phyloP scores from a whole-genome alignment of 2,329 filamentous ascomycete genomes.

The Trematosphaeria pertusa region DNA sequence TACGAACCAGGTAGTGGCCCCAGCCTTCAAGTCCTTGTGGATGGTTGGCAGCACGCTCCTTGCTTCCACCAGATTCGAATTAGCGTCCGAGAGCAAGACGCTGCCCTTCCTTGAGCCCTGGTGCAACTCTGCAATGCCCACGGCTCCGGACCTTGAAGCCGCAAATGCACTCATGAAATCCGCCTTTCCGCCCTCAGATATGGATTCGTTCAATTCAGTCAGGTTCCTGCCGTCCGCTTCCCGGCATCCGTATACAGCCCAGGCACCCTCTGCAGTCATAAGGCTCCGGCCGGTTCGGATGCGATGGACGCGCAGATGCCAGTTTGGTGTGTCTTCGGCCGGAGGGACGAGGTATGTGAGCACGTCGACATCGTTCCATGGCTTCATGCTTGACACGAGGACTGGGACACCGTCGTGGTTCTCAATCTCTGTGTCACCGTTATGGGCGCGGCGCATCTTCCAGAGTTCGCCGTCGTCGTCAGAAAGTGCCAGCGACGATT shows the following conservation, averaged over 20 bases:
- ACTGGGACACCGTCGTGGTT: conserved; percentile 62
- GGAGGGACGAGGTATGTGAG: conserved; percentile 72
- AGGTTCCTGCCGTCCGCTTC: conserved; percentile 65
- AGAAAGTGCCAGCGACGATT: conserved; percentile 76
- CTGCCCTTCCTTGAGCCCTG: conserved; percentile 60
- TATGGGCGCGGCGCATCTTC: conserved; percentile 75
- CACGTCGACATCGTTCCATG: conserved; percentile 72
- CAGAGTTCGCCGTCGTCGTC: conserved; percentile 80
- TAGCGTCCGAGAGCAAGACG: conserved; percentile 77
- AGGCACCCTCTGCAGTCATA: conserved; percentile 76
- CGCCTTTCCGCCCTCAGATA: conserved; percentile 49
- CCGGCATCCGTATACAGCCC: conserved; percentile 70
- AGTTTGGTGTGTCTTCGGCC: conserved; percentile 61
- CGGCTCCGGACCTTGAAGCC: conserved; percentile 58
- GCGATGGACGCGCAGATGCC: conserved; percentile 72
- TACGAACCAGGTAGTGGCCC: conserved; percentile 69
- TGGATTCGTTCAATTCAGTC: conserved; percentile 46
- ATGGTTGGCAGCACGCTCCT: conserved; percentile 75
- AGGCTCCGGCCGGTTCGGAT: conserved; percentile 67
- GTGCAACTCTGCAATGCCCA: conserved; percentile 58
- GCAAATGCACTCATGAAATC: conserved; percentile 49
- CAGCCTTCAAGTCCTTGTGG: conserved; percentile 65
- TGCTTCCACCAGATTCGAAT: conserved; percentile 77
- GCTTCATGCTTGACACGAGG: conserved; percentile 73
- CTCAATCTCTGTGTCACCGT: conserved; percentile 67